Evolutionary conservation across 2,329 filamentous ascomycete genomes (phyloP).

Genomic region (Chaetomium sp.): DNA sequence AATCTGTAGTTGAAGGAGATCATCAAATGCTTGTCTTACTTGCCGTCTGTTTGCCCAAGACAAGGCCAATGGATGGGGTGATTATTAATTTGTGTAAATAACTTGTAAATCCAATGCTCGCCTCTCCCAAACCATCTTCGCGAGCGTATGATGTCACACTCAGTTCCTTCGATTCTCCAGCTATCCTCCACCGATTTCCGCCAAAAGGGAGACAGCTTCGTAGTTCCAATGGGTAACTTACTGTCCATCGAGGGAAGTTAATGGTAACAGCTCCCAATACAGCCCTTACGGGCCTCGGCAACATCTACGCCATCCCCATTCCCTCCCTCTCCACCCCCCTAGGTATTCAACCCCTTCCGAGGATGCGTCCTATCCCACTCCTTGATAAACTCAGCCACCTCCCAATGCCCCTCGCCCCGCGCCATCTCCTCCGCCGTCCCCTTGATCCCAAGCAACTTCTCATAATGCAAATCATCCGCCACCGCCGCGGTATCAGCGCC

Average conservation of each 20-base stretch:
- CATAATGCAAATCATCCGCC: neutral
- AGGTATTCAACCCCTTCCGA: neutral
- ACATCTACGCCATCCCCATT: neutral
- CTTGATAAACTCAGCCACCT: neutral
- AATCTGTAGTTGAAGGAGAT: neutral
- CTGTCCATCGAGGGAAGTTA: neutral
- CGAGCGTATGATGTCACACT: neutral
- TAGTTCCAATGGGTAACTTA: neutral
- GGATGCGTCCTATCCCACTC: neutral
- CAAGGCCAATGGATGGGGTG: neutral
- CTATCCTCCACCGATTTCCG: neutral
- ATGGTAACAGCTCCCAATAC: neutral
- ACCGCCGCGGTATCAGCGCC: neutral
- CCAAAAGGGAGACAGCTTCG: neutral
- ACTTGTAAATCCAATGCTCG: neutral
- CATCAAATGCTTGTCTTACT: neutral
- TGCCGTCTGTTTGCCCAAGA: neutral
- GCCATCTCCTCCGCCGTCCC: neutral
- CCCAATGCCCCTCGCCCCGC: neutral
- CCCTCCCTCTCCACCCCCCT: too few species aligned
- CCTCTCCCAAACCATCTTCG: neutral
- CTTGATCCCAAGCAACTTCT: neutral
- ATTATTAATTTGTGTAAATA: neutral
- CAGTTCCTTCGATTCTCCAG: too few species aligned
- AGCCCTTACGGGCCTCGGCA: neutral